These are phyloP conservation scores for Diaporthe ilicicola DNA, from an alignment of 2,329 filamentous ascomycete species.

Conservation along the genomic window DNA sequence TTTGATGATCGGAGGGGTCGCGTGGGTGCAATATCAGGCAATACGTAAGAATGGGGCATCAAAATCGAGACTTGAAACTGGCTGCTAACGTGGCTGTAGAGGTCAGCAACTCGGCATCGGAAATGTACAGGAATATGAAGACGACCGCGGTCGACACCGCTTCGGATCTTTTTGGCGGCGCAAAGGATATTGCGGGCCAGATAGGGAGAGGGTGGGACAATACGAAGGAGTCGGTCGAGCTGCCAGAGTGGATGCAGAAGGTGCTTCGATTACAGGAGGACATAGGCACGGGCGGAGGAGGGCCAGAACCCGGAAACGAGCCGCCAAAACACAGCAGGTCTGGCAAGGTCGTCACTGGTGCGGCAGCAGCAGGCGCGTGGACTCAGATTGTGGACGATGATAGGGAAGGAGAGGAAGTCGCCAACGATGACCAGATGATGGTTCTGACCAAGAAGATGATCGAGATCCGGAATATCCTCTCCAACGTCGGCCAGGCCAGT, in stretches of 20 bases:
- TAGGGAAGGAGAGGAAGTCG: constrained; percentile 69
- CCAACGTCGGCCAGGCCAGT: constrained; percentile 90
- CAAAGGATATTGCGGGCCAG: constrained; percentile 79
- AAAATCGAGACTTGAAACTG: not conserved
- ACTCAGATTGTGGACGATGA: constrained; percentile 70
- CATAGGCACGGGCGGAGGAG: constrained; percentile 59
- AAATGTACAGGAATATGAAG: constrained; percentile 77
- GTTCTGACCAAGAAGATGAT: constrained; percentile 99
- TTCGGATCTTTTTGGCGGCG: constrained; percentile 73
- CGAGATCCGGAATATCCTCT: constrained; percentile 91
- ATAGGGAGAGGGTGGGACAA: constrained; percentile 83
- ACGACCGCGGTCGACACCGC: constrained; percentile 77
- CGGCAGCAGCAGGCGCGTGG: constrained; percentile 72
- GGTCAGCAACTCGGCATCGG: constrained; percentile 79
- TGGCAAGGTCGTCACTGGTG: constrained; percentile 66
- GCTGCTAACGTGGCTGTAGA: constrained; percentile 52
- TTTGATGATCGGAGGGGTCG: constrained; percentile 83
- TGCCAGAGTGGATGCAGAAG: constrained; percentile 81
- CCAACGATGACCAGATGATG: constrained; percentile 99
- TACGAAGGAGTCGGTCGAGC: constrained; percentile 76
- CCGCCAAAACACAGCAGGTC: constrained; percentile 67
- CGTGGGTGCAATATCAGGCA: constrained; percentile 97
- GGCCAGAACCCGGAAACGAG: constrained; percentile 59
- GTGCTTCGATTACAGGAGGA: constrained; percentile 71
- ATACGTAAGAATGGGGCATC: constrained; percentile 65